Evolutionary conservation across 192 early-diverging fungal genomes (phyloP).

Genomic region (Coemansia sp.): DNA sequence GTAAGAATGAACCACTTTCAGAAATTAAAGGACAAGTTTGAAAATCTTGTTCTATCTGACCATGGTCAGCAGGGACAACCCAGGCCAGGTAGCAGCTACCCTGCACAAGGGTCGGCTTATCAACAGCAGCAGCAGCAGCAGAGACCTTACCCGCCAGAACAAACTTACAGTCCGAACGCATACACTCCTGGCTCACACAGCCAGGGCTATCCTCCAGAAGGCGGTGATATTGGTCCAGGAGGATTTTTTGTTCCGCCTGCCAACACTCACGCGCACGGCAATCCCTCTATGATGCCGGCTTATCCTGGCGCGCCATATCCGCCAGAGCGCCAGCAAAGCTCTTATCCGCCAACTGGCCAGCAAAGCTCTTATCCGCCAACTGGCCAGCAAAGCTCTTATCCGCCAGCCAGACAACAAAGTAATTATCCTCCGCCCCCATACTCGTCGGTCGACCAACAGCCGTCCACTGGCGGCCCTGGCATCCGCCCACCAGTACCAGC

Average conservation of each 20-base stretch:
- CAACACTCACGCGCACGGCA: background rate
- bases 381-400: constrained; percentile 5
- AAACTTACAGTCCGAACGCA: background rate
- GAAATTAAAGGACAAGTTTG: constrained; percentile 49
- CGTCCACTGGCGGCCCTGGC: constrained; percentile 1
- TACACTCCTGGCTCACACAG: background rate
- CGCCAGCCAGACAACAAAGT: constrained; percentile 1
- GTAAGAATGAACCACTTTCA: constrained; percentile 29
- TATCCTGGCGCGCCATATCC: constrained; percentile 14
- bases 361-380: background rate
- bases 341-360: constrained; percentile 15
- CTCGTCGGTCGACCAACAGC: background rate
- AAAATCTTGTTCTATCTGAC: constrained; percentile 24
- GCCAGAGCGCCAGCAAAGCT: background rate
- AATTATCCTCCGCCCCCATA: background rate
- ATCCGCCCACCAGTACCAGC: background rate
- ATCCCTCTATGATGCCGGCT: background rate
- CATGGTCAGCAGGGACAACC: constrained; percentile 6
- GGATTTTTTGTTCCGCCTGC: constrained; percentile 19
- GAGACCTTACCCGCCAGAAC: background rate
- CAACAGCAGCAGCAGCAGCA: constrained; percentile 6
- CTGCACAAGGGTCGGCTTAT: background rate
- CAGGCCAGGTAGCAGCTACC: background rate
- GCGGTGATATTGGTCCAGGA: constrained; percentile 18
- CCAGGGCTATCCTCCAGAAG: constrained; percentile 11